Percentiles rank a stretch among this genome's conserved stretches.
Conservation (phyloP, 768 basidiomycete genomes). For the Termitomyces sp. region DNA sequence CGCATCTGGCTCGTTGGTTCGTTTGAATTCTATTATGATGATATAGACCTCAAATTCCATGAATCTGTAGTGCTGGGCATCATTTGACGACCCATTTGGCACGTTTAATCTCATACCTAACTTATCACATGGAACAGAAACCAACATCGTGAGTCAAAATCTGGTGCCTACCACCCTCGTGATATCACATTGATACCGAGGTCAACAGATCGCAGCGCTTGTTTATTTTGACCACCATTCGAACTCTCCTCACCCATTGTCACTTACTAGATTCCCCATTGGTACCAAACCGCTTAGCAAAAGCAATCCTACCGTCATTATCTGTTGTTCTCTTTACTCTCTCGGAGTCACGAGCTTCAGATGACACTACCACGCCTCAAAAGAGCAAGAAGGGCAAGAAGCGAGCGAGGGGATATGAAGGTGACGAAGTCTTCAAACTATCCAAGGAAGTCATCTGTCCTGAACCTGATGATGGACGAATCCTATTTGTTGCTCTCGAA, state of each 20-base stretch:
- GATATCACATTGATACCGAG: not conserved
- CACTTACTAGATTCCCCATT: conserved; percentile 43
- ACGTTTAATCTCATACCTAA: conserved; percentile 46
- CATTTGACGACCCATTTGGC: conserved; percentile 51
- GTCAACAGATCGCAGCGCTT: conserved; percentile 29
- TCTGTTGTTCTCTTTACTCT: conserved; percentile 40
- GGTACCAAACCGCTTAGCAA: conserved; percentile 46
- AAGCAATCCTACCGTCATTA: conserved; percentile 44
- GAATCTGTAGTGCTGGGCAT: conserved; percentile 37
- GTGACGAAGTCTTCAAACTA: conserved; percentile 62
- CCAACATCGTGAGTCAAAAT: conserved; percentile 35
- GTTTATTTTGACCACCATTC: conserved; percentile 38
- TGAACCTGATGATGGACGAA: conserved; percentile 42
- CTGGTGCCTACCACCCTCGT: not conserved
- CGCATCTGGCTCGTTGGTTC: conserved; percentile 44
- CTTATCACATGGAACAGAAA: conserved; percentile 58
- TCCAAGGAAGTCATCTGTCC: conserved; percentile 42
- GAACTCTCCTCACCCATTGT: conserved; percentile 35
- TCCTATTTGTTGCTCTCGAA: conserved; percentile 48
- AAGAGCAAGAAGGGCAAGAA: conserved; percentile 60
- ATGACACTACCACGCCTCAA: conserved; percentile 16
- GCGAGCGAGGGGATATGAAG: conserved; percentile 64
- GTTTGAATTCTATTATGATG: conserved; percentile 6
- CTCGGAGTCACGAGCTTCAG: conserved; percentile 21
- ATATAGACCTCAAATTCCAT: not conserved